Percentiles rank a stretch among this genome's conserved stretches.
These are phyloP conservation scores for Aspergillus floridensis DNA, from an alignment of 2,329 filamentous ascomycete genomes.

Conservation along the genomic window DNA sequence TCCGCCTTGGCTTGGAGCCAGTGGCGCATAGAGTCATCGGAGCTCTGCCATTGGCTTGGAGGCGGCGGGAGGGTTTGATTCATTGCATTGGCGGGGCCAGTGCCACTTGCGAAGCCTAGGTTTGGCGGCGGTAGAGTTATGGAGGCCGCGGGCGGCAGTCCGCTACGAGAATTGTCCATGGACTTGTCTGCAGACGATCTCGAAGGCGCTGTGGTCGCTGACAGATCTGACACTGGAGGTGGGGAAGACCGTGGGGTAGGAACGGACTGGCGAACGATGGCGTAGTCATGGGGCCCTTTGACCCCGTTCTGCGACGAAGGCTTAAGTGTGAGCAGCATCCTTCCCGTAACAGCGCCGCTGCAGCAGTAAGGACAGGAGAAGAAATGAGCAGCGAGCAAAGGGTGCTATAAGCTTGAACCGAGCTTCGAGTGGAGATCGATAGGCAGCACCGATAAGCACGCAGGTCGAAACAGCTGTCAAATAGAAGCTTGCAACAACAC, in stretches of 20 bases:
- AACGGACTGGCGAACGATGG: conserved; percentile 41
- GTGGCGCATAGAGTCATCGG: conserved; percentile 68
- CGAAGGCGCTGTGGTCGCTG: conserved; percentile 27
- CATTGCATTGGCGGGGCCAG: conserved; percentile 43
- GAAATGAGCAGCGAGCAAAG: background rate
- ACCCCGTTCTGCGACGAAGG: conserved; percentile 48
- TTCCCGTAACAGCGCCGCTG: conserved; percentile 3
- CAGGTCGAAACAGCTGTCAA: background rate
- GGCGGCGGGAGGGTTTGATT: conserved; percentile 59
- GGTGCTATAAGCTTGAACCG: background rate
- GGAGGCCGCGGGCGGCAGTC: conserved; percentile 66
- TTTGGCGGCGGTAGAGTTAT: conserved; percentile 57
- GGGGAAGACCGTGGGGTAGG: conserved; percentile 39
- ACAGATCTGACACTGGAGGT: conserved; percentile 32
- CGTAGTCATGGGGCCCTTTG: conserved; percentile 51
- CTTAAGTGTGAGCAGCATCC: conserved; percentile 54
- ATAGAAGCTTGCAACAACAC: background rate
- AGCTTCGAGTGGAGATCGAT: background rate
- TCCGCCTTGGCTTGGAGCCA: conserved; percentile 71
- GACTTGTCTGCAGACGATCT: conserved; percentile 47
- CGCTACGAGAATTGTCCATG: conserved; percentile 69
- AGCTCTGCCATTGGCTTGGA: conserved; percentile 64
- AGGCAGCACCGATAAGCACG: background rate
- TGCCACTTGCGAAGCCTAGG: conserved; percentile 22
- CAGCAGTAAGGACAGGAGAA: background rate